A percentile compares a stretch with the other conserved stretches of the same genome.
Evolutionary conservation across 2,329 filamentous ascomycete species (phyloP).

Genomic region (Clonostachys sp.): DNA sequence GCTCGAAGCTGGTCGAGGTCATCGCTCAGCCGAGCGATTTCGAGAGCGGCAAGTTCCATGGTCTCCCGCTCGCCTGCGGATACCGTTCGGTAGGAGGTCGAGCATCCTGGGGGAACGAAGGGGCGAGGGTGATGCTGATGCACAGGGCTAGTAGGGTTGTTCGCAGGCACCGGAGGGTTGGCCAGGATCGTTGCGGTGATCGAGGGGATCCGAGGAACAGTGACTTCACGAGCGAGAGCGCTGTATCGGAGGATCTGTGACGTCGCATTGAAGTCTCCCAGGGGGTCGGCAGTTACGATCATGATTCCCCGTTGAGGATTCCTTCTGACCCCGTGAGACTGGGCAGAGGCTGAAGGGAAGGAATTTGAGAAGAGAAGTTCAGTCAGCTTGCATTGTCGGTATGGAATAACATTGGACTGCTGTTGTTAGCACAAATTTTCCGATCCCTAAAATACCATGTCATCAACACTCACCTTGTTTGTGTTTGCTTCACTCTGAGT

Average conservation of each 20-base stretch:
- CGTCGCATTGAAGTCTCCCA: slow-evolving; percentile 94
- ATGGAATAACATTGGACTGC: slow-evolving; percentile 70
- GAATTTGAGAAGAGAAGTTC: slow-evolving; percentile 86
- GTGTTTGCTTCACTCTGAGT: slow-evolving; percentile 81
- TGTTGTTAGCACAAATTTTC: slow-evolving; percentile 1
- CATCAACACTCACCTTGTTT: slow-evolving; percentile 56
- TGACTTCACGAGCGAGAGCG: slow-evolving; percentile 86
- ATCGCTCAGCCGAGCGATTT: slow-evolving; percentile 68
- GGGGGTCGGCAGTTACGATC: slow-evolving; percentile 91
- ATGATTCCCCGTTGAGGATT: slow-evolving; percentile 86
- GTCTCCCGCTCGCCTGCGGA: slow-evolving; percentile 58
- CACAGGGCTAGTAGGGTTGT: slow-evolving; percentile 13
- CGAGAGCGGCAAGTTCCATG: slow-evolving; percentile 75
- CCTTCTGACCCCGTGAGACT: slow-evolving; percentile 36
- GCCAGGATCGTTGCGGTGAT: slow-evolving; percentile 67
- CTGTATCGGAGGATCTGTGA: slow-evolving; percentile 95
- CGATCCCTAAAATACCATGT: not conserved
- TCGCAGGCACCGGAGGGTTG: slow-evolving; percentile 15
- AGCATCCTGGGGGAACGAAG: slow-evolving; percentile 30
- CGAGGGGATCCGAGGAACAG: slow-evolving; percentile 82
- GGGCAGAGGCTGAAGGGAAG: slow-evolving; percentile 57
- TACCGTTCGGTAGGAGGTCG: slow-evolving; percentile 27
- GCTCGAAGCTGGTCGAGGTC: slow-evolving; percentile 72
- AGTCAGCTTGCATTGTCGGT: slow-evolving; percentile 80
- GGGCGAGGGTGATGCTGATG: slow-evolving; percentile 24